Base-by-base conservation (phyloP, 1,284 basidiomycete genomes). In the Ganoderma lingzhi region DNA sequence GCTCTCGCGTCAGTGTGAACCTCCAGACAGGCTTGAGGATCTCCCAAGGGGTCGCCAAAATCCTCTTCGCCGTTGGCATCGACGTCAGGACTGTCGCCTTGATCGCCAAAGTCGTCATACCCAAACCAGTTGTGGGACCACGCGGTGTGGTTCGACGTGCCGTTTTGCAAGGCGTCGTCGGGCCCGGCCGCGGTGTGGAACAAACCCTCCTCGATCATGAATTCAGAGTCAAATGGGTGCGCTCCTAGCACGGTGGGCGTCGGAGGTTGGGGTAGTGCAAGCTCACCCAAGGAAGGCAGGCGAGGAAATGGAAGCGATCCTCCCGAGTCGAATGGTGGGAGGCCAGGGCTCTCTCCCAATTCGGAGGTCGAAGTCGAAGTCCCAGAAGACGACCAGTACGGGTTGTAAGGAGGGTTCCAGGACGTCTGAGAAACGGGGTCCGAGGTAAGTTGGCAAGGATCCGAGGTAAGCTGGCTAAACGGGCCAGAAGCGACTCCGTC, bases 91-190 rank as follows among this genome's bases (percentile, higher is more conserved):
- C 48, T 51, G 3, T 51, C 23, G 23, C 55, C 60, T 14, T 17
- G 48, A 4, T 65, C 65, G 12, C 6, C 60, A 2, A 60, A 23
- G 19, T 56, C 51, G 30, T 55, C 66, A 37, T 10, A 12, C 28
- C 69, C 72, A 35, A 71, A 71, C 37, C 70, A 64, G 28, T 64
- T 63, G n/a, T 63, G 61, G 2, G 69, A 67, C 70, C 70, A 71
- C 35, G 6, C 9, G 1, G 63, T 23, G 2, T 28, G 23, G 59
- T 28, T 61, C 23, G 23, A 39, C 56, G 14, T 15, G 12, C 14
- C 19, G 10, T 19, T 35, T 59, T 17, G 35, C 17, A 39, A 19
- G 35, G 6, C 10, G 17, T 35, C 19, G 35, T 12, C 56, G 17
- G 35, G 35, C 35, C 56, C 37, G 12, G 48, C 3, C 48, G 9